Percentiles rank a stretch among this genome's conserved stretches.
phyloP scores from a whole-genome alignment of 306 rosid species.

The Canavalia gladiata region DNA sequence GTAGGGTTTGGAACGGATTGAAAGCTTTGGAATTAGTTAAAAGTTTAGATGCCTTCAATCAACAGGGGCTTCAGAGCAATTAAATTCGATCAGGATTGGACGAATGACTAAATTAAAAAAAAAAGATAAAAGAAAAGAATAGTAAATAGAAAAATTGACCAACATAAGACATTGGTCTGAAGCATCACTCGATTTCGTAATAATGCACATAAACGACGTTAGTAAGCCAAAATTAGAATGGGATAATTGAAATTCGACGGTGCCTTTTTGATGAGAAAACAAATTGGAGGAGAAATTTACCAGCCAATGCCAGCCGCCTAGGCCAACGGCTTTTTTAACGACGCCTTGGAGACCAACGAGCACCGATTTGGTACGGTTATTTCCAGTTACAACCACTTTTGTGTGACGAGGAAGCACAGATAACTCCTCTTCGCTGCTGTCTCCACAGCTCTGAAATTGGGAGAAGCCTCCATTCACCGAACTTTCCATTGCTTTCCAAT shows the following conservation, averaged over 20 bases:
- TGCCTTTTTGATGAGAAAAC: not conserved
- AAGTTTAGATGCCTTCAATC: not conserved
- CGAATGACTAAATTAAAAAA: not conserved
- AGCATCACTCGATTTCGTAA: not conserved
- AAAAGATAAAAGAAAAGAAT: not conserved
- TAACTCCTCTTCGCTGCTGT: constrained; percentile 96
- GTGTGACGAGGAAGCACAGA: constrained; percentile 98
- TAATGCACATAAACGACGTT: constrained; percentile 50
- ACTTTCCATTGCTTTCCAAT: constrained; percentile 92
- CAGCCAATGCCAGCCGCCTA: constrained; percentile 99
- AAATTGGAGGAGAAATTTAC: constrained; percentile 54
- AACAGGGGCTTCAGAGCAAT: not conserved
- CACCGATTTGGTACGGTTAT: constrained; percentile 97
- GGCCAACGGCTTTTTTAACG: constrained; percentile 96
- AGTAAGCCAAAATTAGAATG: constrained; percentile 10
- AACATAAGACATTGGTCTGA: constrained; percentile 47
- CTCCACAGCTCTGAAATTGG: constrained; percentile 91
- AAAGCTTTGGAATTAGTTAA: not conserved
- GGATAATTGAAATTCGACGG: constrained; percentile 11
- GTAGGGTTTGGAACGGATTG: constrained; percentile 21
- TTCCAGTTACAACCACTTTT: constrained; percentile 97
- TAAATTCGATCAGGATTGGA: constrained; percentile 9
- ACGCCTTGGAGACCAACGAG: constrained; percentile 98
- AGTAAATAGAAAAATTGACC: constrained; percentile 47
- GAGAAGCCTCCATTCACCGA: constrained; percentile 88